Base-by-base conservation (phyloP, 2,329 filamentous ascomycete species). In the Cladophialophora chaetospira region DNA sequence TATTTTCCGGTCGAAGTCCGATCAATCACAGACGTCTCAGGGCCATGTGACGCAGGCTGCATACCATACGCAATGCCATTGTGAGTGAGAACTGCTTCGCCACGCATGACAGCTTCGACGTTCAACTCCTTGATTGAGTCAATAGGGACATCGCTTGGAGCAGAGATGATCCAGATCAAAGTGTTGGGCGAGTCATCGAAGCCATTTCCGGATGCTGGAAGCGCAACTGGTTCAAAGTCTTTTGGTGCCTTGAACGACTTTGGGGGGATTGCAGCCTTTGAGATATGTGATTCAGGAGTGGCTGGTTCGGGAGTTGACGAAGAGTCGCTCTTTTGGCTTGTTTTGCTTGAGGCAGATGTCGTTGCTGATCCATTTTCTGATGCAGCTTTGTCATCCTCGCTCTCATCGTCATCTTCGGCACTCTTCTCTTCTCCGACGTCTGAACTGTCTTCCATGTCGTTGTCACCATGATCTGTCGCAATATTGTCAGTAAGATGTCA, bases 161-260 rank as follows among this genome's bases (percentile, higher is more conserved):
- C 75, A 15, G 74, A 75, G 54, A 80, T 76, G 60, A 79, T 75
- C 69, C 76, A 76, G 46, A 80, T 63, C 65, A 79, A 73, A 63
- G 79, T 79, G 49, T 72, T 73, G 47, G 65, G 65, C 47, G 77
- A 46, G 25, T 61, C 45, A 19, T 60, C 56, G 29, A 65, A 63
- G n/a, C 49, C 50, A 15, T 53, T 47, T 43, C 58, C 57, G 6
- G 60, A 61, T 21, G 56, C 46, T n/a, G 55, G 49, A 17, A 55
- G 17, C 3, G 49, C 31, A 44, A 69, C 61, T 33, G 69, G 52
- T 51, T 73, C 73, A 67, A 77, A 78, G 25, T 75, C 76, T n/a
- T 64, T 60, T 1, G 75, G 76, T 3, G 75, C 68, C 61, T 72
- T 72, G 69, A 73, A 78, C 10, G 70, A 65, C 60, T 72, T 68